Conservation (phyloP, 805 yeast genomes). For the Starmerella kuoi region DNA sequence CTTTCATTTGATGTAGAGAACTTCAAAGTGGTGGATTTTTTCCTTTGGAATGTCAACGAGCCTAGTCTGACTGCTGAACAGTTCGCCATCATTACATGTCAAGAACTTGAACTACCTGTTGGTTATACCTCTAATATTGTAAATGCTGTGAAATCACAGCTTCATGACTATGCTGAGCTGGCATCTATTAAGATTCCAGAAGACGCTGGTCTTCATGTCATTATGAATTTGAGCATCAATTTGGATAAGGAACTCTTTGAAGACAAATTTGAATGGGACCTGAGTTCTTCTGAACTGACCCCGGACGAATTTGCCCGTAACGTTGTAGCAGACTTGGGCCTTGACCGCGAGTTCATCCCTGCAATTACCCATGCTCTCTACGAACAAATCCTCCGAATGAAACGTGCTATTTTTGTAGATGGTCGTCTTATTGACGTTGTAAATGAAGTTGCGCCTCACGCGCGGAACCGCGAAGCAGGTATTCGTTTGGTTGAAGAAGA, state of each 20-base stretch:
- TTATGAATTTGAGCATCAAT: slow-evolving; percentile 70
- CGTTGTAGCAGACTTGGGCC: slow-evolving; percentile 75
- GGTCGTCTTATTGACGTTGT: slow-evolving; percentile 41
- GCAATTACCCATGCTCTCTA: slow-evolving; percentile 81
- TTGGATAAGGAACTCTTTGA: slow-evolving; percentile 73
- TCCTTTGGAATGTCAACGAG: slow-evolving; percentile 65
- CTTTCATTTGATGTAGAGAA: slow-evolving; percentile 48
- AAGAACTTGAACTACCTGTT: slow-evolving; percentile 70
- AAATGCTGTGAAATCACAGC: slow-evolving; percentile 62
- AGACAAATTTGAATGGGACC: slow-evolving; percentile 92
- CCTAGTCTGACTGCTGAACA: slow-evolving; percentile 56
- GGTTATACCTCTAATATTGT: slow-evolving; percentile 50
- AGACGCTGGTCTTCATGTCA: slow-evolving; percentile 57
- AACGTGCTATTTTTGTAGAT: slow-evolving; percentile 63
- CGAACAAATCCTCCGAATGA: slow-evolving; percentile 63
- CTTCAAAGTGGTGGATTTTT: slow-evolving; percentile 45
- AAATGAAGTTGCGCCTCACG: slow-evolving; percentile 51
- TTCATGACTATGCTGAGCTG: slow-evolving; percentile 58
- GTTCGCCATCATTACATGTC: slow-evolving; percentile 61
- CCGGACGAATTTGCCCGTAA: slow-evolving; percentile 77
- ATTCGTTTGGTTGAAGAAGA: slow-evolving; percentile 61
- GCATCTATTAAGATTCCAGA: slow-evolving; percentile 56
- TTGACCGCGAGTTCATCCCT: slow-evolving; percentile 73
- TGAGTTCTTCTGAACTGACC: slow-evolving; percentile 38
- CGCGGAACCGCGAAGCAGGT: slow-evolving; percentile 39